phyloP scores from a whole-genome alignment of 2,329 filamentous ascomycete species.

The Botrytis tulipae region DNA sequence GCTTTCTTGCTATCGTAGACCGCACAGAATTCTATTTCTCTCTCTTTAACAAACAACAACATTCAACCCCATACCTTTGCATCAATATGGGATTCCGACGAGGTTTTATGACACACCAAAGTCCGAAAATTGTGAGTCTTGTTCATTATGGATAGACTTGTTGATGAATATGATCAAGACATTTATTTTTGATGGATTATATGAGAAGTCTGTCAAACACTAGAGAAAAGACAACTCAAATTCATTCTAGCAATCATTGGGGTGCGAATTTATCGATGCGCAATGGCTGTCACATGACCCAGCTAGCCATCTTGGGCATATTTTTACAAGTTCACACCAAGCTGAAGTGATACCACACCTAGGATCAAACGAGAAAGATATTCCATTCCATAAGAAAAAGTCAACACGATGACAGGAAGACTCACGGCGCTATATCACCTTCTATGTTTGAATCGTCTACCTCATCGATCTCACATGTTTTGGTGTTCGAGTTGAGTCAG shows the following conservation, averaged over 20 bases:
- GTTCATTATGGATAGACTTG: not conserved
- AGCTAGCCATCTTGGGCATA: not conserved
- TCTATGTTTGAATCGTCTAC: not conserved
- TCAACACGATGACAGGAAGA: not conserved
- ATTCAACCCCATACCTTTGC: not conserved
- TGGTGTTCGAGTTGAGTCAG: not conserved
- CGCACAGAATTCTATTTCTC: not conserved
- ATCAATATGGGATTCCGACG: not conserved
- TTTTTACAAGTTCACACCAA: not conserved
- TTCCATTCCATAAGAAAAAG: not conserved
- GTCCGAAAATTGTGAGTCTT: not conserved
- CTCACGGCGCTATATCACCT: not conserved
- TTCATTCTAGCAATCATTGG: not conserved
- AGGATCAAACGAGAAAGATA: not conserved
- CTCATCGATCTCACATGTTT: not conserved
- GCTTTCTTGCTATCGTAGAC: not conserved
- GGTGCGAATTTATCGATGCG: not conserved
- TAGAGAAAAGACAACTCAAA: not conserved
- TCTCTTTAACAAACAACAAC: not conserved
- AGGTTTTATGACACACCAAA: not conserved
- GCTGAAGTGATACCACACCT: not conserved
- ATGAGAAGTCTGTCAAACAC: not conserved
- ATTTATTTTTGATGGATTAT: not conserved
- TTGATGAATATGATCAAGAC: not conserved
- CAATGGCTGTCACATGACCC: not conserved